phyloP scores from a whole-genome alignment of 495 filamentous ascomycete species.

The Bryoglossum gracile region DNA sequence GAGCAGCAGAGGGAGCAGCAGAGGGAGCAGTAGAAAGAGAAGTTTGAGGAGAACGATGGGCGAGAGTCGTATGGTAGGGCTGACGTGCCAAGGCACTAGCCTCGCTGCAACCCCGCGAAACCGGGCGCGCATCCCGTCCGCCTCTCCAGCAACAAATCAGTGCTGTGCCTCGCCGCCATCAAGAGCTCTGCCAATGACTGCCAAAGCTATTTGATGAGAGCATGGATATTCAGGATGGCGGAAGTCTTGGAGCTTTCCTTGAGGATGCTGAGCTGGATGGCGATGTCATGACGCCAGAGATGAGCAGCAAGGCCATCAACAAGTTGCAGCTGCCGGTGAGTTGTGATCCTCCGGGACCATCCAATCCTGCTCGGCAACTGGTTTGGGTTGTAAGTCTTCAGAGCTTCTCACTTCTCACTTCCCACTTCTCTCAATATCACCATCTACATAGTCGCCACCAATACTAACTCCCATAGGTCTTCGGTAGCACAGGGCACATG shows the following conservation, averaged over 20 bases:
- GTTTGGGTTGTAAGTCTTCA: constrained; percentile 68
- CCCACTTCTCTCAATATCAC: neutral
- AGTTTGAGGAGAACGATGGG: neutral
- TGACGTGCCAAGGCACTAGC: neutral
- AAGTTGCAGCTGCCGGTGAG: constrained; percentile 60
- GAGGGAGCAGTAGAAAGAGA: neutral
- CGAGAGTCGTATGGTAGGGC: neutral
- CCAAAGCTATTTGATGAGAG: neutral
- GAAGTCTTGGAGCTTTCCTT: neutral
- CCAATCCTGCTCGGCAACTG: constrained; percentile 61
- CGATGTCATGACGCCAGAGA: constrained; percentile 15
- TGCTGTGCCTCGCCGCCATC: neutral
- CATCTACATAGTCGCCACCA: constrained; percentile 3
- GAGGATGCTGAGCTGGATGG: constrained; percentile 5
- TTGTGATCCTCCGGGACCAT: constrained; percentile 70
- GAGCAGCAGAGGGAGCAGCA: neutral
- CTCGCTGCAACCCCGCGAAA: neutral
- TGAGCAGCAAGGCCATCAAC: constrained; percentile 1
- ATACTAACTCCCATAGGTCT: constrained; percentile 49
- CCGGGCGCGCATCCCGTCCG: neutral
- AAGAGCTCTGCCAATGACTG: constrained; percentile 7
- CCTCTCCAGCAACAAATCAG: neutral
- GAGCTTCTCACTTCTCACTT: neutral
- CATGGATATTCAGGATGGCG: constrained; percentile 18
- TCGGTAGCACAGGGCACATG: constrained; percentile 94